Conservation (phyloP, 257 asterid genomes). For the Thymus quinquecostatus region DNA sequence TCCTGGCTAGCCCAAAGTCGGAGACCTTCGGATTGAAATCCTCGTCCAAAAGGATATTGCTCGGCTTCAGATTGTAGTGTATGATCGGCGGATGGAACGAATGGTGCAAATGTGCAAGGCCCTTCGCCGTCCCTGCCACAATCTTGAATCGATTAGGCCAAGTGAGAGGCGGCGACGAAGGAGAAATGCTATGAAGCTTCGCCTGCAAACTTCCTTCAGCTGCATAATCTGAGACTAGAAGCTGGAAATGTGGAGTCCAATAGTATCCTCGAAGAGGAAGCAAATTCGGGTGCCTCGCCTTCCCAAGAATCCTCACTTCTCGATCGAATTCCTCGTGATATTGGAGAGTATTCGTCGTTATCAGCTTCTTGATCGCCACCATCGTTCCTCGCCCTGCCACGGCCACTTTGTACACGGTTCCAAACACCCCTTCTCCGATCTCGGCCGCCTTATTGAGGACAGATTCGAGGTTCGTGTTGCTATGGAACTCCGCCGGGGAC, state of each 20-base stretch:
- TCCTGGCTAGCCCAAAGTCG: slow-evolving; percentile 77
- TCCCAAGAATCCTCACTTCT: slow-evolving; percentile 68
- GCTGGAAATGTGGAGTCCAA: slow-evolving; percentile 91
- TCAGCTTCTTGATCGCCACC: slow-evolving; percentile 76
- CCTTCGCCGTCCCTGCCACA: slow-evolving; percentile 80
- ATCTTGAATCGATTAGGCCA: slow-evolving; percentile 79
- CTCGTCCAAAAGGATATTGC: slow-evolving; percentile 80
- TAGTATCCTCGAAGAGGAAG: slow-evolving; percentile 72
- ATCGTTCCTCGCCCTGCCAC: slow-evolving; percentile 47
- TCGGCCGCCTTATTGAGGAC: slow-evolving; percentile 66
- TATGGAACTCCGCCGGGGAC: slow-evolving; percentile 48
- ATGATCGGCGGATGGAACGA: slow-evolving; percentile 75
- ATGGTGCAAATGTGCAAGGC: slow-evolving; percentile 85
- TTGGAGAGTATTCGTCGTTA: slow-evolving; percentile 60
- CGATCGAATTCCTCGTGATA: slow-evolving; percentile 82
- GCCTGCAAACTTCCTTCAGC: slow-evolving; percentile 66
- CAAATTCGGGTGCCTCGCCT: slow-evolving; percentile 80
- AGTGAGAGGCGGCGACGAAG: slow-evolving; percentile 46
- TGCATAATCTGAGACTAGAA: slow-evolving; percentile 74
- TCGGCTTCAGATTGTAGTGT: slow-evolving; percentile 82
- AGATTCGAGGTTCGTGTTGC: slow-evolving; percentile 45
- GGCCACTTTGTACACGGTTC: slow-evolving; percentile 75
- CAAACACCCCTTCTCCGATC: slow-evolving; percentile 84
- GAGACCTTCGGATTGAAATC: slow-evolving; percentile 69
- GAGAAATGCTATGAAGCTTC: slow-evolving; percentile 49